phyloP scores from a whole-genome alignment of 441 rosid genomes.

The Jatropha multifida region DNA sequence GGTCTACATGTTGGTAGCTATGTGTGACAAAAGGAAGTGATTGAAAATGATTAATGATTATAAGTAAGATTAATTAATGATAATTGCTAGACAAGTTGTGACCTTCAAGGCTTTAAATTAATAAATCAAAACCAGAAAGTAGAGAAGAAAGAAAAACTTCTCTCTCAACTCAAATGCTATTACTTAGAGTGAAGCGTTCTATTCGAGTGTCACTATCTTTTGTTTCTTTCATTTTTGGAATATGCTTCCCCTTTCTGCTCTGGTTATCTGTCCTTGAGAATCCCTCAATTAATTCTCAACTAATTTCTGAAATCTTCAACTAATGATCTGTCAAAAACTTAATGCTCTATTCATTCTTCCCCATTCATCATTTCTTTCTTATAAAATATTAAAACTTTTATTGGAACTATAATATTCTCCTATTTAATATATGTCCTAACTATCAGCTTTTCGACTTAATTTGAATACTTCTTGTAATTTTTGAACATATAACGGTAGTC shows the following conservation, averaged over 20 bases:
- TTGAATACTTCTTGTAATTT: neutral
- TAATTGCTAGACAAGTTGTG: slow-evolving; percentile 43
- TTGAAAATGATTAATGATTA: slow-evolving; percentile 35
- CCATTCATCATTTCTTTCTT: neutral
- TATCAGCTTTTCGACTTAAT: neutral
- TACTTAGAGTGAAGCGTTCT: slow-evolving; percentile 21
- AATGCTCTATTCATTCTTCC: neutral
- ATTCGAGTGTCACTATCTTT: slow-evolving; percentile 46
- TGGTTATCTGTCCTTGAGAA: slow-evolving; percentile 32
- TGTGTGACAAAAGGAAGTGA: slow-evolving; percentile 46
- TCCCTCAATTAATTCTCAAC: neutral
- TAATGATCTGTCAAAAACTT: slow-evolving; percentile 11
- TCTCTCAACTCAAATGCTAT: neutral
- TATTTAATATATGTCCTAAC: neutral
- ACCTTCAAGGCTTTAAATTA: slow-evolving; percentile 36
- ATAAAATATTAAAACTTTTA: neutral
- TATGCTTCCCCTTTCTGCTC: slow-evolving; percentile 25
- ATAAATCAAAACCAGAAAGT: neutral
- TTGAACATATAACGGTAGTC: too few species aligned
- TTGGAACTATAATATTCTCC: slow-evolving; percentile 13
- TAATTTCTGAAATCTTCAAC: slow-evolving; percentile 12
- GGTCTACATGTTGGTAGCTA: slow-evolving; percentile 58
- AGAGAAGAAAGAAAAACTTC: neutral
- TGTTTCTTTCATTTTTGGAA: slow-evolving; percentile 47
- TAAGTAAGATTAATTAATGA: slow-evolving; percentile 32